Evolutionary conservation across 2,329 filamentous ascomycete species (phyloP), one percentile per base, ranked within the genome.

Genomic region (Ilyonectria sp.): DNA sequence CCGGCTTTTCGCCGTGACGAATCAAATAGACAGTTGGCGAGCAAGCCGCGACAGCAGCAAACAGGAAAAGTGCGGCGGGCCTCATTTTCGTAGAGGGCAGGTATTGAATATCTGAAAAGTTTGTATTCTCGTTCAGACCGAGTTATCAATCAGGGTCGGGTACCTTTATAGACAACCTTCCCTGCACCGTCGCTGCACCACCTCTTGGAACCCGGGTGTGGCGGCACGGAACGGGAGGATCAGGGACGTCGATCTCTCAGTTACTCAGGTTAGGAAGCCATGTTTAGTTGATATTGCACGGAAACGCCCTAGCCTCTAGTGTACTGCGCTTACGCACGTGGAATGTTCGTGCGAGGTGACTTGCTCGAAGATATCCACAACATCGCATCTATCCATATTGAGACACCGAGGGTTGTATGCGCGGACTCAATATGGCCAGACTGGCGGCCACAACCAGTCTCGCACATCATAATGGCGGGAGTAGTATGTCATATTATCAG

Each of bases 1-100:
- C 77, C 1, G 89, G 89, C 77, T 91, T 91, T 77, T 91, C 89
- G 65, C 89, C 89, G 70, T 91, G 89, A 19, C 89, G 86, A 75
- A 91, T 91, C 9, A 91, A 79, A 74, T 90, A 91, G 35, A 91
- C 86, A 1, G 85, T 90, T 1, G 87, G 84, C 10, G 74, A 69
- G 33, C 72, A 72, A 9, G 69, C 67, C 3, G 70, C 74, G 23
- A 75, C 26, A 7, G 69, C 68, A 9, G 68, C 64, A 23, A 75
- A 57, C n/a, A 63, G 58, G 1, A 76, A 19, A 11, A 76, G 11
- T 4, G 60, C 33, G 21, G 63, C 40, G 35, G 70, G 29, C 63
- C 74, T 74, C 75, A 78, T 78, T 15, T 17, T 71, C 49, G 19
- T 19, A 37, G 49, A 19, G 21, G 17, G 4, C 17, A 7, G 10